Percentiles rank a stretch among this genome's conserved stretches.
Evolutionary conservation across 2,329 filamentous ascomycete genomes (phyloP).

Genomic region (Mollisiaceae sp.): DNA sequence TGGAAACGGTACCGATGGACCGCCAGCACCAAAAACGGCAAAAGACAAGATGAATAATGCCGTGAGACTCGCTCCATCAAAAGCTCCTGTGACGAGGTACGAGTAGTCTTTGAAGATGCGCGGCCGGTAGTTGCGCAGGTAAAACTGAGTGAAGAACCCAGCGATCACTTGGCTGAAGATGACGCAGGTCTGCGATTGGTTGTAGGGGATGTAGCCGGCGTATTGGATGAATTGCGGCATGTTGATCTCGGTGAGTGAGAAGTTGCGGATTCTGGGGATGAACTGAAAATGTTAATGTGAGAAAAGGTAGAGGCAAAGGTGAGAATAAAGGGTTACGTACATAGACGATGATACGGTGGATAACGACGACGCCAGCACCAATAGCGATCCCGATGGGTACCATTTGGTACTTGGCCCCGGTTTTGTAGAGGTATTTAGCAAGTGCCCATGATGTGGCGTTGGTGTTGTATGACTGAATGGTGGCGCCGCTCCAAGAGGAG

Average conservation of each 20-base stretch:
- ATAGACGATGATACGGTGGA: slow-evolving; percentile 51
- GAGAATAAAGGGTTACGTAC: slow-evolving; percentile 39
- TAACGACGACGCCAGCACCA: slow-evolving; percentile 50
- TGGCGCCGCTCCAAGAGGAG: slow-evolving; percentile 55
- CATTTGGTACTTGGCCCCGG: slow-evolving; percentile 49
- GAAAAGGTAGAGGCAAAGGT: slow-evolving; percentile 25
- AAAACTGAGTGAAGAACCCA: slow-evolving; percentile 50
- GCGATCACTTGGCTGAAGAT: slow-evolving; percentile 52
- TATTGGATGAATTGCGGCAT: slow-evolving; percentile 60
- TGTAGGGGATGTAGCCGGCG: slow-evolving; percentile 60
- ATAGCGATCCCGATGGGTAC: slow-evolving; percentile 57
- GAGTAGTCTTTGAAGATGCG: slow-evolving; percentile 49
- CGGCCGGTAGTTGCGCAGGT: slow-evolving; percentile 45
- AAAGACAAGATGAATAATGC: slow-evolving; percentile 50
- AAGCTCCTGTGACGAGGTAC: slow-evolving; percentile 48
- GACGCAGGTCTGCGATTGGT: slow-evolving; percentile 60
- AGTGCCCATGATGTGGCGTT: slow-evolving; percentile 52
- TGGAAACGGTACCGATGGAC: slow-evolving; percentile 45
- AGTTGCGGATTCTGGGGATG: slow-evolving; percentile 50
- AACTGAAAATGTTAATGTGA: slow-evolving; percentile 44
- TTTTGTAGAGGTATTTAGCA: slow-evolving; percentile 57
- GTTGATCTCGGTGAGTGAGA: slow-evolving; percentile 53
- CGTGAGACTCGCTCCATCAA: slow-evolving; percentile 48
- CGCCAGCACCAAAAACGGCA: slow-evolving; percentile 51
- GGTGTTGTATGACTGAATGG: slow-evolving; percentile 54